Percentiles rank a stretch among this genome's conserved stretches.
These are phyloP conservation scores for Pleurozium schreberi DNA, from an alignment of 225 moss, liverwort and hornwort genomes.

Conservation along the genomic window DNA sequence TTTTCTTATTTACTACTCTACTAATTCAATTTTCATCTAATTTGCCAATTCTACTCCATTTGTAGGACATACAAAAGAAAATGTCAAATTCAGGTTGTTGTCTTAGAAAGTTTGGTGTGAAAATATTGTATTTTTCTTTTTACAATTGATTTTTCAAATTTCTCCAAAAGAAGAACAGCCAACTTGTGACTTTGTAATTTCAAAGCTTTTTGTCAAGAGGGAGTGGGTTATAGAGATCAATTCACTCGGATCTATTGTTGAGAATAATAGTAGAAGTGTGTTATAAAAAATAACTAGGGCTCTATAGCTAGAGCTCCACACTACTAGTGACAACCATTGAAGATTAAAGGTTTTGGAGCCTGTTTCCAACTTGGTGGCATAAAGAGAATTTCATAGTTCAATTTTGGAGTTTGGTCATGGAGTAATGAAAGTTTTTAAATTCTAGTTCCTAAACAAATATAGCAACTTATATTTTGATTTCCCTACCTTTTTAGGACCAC, in stretches of 20 bases:
- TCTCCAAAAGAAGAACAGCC: not conserved
- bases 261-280: too few relatives aligned
- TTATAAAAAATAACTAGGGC: too few relatives aligned
- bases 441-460: not conserved
- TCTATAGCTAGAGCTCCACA: too few relatives aligned
- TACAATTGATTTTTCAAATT: too few relatives aligned
- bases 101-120: accelerated
- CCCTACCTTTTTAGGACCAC: not conserved
- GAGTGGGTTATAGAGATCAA: too few relatives aligned
- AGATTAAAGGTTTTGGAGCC: too few relatives aligned
- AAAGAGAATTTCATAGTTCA: not conserved
- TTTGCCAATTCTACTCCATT: not conserved
- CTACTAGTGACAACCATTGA: too few relatives aligned
- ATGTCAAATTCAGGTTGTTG: not conserved
- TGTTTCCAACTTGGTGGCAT: too few relatives aligned
- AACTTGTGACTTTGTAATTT: too few relatives aligned
- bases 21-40: too few relatives aligned
- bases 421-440: accelerated
- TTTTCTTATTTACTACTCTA: not conserved
- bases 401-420: not conserved
- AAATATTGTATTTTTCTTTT: not conserved
- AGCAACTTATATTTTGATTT: not conserved
- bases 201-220: too few relatives aligned
- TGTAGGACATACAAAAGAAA: not conserved
- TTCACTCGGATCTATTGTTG: too few relatives aligned